phyloP scores from a whole-genome alignment of 352 stramenopile species.

The Vaucheria bursata region DNA sequence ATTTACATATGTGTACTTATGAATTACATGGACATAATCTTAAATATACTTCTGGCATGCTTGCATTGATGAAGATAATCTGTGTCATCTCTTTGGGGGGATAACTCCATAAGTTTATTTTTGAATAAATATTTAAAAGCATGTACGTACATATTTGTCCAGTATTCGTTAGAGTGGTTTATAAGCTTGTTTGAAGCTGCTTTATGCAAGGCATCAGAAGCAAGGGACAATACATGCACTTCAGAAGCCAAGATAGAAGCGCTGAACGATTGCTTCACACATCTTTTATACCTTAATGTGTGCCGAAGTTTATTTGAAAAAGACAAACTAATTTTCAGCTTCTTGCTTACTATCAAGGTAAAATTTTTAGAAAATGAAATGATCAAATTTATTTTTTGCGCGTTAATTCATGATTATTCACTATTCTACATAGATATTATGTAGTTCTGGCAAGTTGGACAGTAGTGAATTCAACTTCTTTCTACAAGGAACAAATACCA shows the following conservation, averaged over 20 bases:
- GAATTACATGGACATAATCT: no score
- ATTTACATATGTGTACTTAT: no score
- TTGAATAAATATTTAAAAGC: no score
- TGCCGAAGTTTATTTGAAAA: conserved; percentile 82
- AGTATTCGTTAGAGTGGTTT: conserved; percentile 86
- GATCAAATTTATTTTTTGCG: not conserved
- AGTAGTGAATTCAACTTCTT: conserved; percentile 71
- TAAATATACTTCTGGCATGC: no score
- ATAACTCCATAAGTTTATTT: no score
- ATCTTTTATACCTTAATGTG: conserved; percentile 80
- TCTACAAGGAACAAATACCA: conserved; percentile 79
- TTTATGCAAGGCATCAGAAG: conserved; percentile 70
- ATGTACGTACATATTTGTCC: no score
- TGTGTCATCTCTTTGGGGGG: no score
- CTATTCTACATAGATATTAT: not conserved
- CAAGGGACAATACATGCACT: no score
- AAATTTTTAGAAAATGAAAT: not conserved
- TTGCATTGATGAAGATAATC: no score
- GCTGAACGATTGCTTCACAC: conserved; percentile 81
- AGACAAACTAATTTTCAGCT: conserved; percentile 84
- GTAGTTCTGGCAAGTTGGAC: conserved; percentile 51
- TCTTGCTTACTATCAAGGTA: conserved; percentile 77
- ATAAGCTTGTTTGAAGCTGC: conserved; percentile 84
- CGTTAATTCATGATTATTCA: not conserved
- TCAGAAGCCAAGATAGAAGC: no score